These are phyloP conservation scores for Epichloe sibirici DNA, from an alignment of 2,329 filamentous ascomycete species.

Conservation along the genomic window DNA sequence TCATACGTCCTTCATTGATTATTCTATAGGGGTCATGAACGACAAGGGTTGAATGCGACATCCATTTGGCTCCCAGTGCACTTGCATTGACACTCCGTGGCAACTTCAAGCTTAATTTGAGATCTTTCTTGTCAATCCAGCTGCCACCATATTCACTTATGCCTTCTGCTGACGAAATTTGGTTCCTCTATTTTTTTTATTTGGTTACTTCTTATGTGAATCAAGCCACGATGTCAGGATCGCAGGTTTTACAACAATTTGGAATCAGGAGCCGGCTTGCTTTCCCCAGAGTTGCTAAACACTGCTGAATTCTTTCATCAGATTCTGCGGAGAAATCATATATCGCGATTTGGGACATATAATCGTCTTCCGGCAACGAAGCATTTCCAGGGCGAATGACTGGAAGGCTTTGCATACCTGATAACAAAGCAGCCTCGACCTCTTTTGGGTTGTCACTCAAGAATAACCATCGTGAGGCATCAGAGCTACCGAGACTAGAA, in stretches of 20 bases:
- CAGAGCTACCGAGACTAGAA: conserved; percentile 27
- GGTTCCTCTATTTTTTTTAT: not conserved
- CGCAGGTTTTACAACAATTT: not conserved
- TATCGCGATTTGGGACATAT: conserved; percentile 22
- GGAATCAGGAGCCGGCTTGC: not conserved
- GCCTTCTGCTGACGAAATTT: no score
- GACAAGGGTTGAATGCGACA: not conserved
- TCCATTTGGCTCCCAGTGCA: not conserved
- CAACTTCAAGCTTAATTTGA: not conserved
- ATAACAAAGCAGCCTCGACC: conserved; percentile 47
- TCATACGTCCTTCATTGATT: not conserved
- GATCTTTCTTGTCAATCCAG: no score
- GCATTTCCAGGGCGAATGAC: conserved; percentile 61
- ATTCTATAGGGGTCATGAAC: not conserved
- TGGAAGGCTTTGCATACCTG: conserved; percentile 51
- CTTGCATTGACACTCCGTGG: not conserved
- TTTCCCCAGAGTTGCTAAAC: conserved; percentile 4
- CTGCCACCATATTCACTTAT: no score
- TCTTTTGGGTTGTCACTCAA: conserved; percentile 68
- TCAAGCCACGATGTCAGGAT: not conserved
- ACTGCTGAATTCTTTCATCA: conserved; percentile 3
- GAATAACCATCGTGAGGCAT: conserved; percentile 53
- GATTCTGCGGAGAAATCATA: conserved; percentile 21
- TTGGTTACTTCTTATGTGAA: not conserved
- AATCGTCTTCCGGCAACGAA: conserved; percentile 39